Evolutionary conservation across 2,329 filamentous ascomycete species (phyloP), one percentile per base, ranked within the genome.

Genomic region (Xylariaceae sp.): DNA sequence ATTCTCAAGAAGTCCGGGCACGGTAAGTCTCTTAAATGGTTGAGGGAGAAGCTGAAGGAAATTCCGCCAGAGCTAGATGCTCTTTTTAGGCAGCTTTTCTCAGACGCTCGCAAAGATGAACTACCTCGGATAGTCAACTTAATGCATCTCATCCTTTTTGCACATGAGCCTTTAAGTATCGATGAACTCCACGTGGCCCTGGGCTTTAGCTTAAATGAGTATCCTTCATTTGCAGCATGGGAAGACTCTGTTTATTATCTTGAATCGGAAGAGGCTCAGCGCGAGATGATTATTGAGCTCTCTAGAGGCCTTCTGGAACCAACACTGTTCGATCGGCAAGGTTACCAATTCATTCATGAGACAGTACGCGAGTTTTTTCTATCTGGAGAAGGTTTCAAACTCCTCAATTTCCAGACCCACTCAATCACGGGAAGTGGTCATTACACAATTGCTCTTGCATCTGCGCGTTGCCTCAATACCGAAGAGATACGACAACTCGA

Each of bases 1-100:
- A 48, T 40, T 10, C 27, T 48, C 11, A 40, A 48, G 16, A 40
- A 33, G 13, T 40, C 33, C 21, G 45, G 24, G 4, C 16, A 20
- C 18, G 39, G 35, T 6, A 48, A 21, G 18, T 40, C 45, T 11
- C 24, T 40, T 3, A 32, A 40, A 13, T 40, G 35, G 24, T 33
- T 40, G 15, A 10, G n/a, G 11, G n/a, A 36, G 4, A 43, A 29
- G 13, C 29, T 27, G 2, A 6, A 26, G 3, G 21, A 24, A 33
- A 46, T 26, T 3, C n/a, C 4, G 8, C 8, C 27, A 8, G 27
- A 30, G n/a, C 27, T 30, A 30, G 27, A 30, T 8, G n/a, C 27
- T 30, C 27, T 30, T 8, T 30, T 30, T n/a, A 30, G n/a, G 27
- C 27, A 30, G 27, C 27, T 30, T 8, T 30, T 30, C 27, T 8